Base-by-base conservation (phyloP, 176 grass and related monocot genomes). In the Tuctoria greenei region DNA sequence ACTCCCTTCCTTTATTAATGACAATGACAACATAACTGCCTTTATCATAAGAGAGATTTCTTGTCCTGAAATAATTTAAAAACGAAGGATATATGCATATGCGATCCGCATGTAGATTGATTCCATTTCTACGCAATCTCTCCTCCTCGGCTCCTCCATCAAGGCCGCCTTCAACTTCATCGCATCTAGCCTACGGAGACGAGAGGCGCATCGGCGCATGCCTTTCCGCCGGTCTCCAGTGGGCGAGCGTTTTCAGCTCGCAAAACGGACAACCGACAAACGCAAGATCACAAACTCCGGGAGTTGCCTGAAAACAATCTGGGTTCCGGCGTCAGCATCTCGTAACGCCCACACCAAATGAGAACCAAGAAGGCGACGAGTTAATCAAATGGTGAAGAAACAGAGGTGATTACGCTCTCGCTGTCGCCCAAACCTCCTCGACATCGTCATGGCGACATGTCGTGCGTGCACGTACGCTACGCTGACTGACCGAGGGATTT, bases 191-290 rank as follows among this genome's bases (percentile, higher is more conserved):
- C 2, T 56, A 56, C 8, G 24, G n/a, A 56, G 52, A 23, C 45
- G n/a, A 56, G 17, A 15, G 17, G 16, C 5, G 36, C 71, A 25
- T 25, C 5, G 17, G 16, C 5, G 36, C 71, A 25, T 25, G 38
- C 36, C 23, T 74, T 31, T 54, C 45, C 57, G 43, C 49, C 18
- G 58, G 39, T 41, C 63, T 78, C 77, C 41, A 76, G 71, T 81
- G 1, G 10, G 35, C 47, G 20, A 28, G 71, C 24, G 64, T 86
- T 81, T 61, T 81, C 84, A 81, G 35, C 24, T 35, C 64, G 26
- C 77, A n/a, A n/a, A n/a, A n/a, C n/a, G n/a, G n/a, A n/a, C n/a
- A 75, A 69, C 36, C 7, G 84, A 81, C 84, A 75, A 37, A 10
- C 0, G 64, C 71, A 81, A 86, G 77, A 15, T n/a, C 28, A 37